Percentiles rank a stretch among this genome's conserved stretches.
Conservation (phyloP, 768 basidiomycete species). For the Trametes gibbosa region DNA sequence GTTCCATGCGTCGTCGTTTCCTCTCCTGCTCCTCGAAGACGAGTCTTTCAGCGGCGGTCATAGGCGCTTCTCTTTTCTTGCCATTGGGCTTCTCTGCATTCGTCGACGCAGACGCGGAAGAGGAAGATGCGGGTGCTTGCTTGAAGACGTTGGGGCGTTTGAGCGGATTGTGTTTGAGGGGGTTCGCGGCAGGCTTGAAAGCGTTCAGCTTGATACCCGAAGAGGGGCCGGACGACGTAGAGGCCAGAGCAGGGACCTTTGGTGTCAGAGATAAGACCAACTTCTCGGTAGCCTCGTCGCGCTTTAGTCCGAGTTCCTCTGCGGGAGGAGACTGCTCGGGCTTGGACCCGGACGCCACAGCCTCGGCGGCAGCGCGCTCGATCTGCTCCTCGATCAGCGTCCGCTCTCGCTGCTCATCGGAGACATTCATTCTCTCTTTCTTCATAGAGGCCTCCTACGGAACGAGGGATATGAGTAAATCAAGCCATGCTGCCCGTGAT, state of each 20-base stretch:
- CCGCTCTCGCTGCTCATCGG: conserved; percentile 94
- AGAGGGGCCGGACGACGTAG: conserved; percentile 21
- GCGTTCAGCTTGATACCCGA: conserved; percentile 30
- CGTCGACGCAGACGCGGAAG: conserved; percentile 23
- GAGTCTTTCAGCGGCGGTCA: conserved; percentile 82
- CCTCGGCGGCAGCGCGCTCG: conserved; percentile 69
- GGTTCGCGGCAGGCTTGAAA: conserved; percentile 56
- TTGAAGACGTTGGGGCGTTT: conserved; percentile 80
- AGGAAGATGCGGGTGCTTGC: conserved; percentile 37
- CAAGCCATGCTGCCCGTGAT: neutral
- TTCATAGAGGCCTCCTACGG: conserved; percentile 77
- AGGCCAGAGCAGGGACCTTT: conserved; percentile 44
- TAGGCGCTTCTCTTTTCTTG: conserved; percentile 61
- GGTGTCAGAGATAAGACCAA: conserved; percentile 70
- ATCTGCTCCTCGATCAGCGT: conserved; percentile 91
- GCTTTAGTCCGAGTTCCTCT: conserved; percentile 61
- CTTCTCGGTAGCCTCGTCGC: conserved; percentile 70
- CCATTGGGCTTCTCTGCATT: conserved; percentile 42
- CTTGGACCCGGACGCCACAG: conserved; percentile 28
- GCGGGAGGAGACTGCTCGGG: conserved; percentile 26
- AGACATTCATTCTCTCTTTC: conserved; percentile 87
- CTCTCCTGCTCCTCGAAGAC: conserved; percentile 91
- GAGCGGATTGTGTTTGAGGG: conserved; percentile 64
- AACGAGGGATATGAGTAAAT: neutral
- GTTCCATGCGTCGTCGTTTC: conserved; percentile 76